Base-by-base conservation (phyloP, 768 basidiomycete genomes). In the Phylloporus arenicola region DNA sequence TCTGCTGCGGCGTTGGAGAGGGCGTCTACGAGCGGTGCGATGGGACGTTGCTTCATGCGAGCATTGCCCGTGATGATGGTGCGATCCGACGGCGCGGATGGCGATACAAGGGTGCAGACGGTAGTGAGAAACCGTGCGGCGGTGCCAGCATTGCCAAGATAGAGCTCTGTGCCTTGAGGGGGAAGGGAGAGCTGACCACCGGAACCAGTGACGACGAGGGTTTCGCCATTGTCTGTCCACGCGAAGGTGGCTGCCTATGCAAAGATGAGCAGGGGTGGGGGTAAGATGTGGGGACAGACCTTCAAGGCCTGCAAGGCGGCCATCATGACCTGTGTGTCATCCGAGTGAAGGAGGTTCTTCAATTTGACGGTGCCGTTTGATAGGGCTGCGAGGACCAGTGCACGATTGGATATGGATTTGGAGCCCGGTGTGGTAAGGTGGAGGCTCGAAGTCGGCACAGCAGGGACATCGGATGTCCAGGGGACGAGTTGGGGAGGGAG, bases 271-370 rank as follows among this genome's bases (percentile, higher is more conserved):
- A 51, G 31, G 3, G 22, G 35, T 3, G 39, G 24, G 13, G 42
- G 47, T 30, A 38, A 13, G 39, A 27, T 13, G 30, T 14, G 46
- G 39, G 16, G 13, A 40, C 27, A 31, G 49, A 88, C 92, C 75
- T 93, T 86, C 55, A 99, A 80, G 47, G 92, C 90, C 38, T 81
- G 73, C 27, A 98, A 76, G 30, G 94, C 95, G 3, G 84, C 76
- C 93, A 98, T 98, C 96, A 99, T 99, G 47, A 99, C 95, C 58
- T 94, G 92, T 0, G 96, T 99, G 64, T 99, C 95, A 61, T 98
- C 95, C 4, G 93, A 96, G 64, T 98, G 95, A 31, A 99, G 75
- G 6, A 99, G 71, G 59, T 99, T 99, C 68, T 75, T 85, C 49
- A 99, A 71, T 54, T 86, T 77, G 69, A 94, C 96, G 0, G 86